Evolutionary conservation across 768 basidiomycete genomes (phyloP).

Genomic region (Tulasnella sp.): DNA sequence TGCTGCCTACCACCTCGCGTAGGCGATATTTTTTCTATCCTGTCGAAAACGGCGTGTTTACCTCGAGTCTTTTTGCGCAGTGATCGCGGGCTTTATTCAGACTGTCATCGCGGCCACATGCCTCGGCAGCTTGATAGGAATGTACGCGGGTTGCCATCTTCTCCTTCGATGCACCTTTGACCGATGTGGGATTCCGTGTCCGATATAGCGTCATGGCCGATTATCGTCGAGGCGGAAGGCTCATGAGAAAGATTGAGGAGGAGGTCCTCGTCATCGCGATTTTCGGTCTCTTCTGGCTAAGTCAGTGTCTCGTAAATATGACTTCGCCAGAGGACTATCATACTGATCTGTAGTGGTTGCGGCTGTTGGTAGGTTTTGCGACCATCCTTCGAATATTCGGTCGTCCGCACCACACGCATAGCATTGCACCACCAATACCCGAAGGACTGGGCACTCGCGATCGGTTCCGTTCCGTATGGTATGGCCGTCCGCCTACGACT

Average conservation of each 20-base stretch:
- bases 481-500: no score
- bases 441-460: background rate
- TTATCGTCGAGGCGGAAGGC: conserved; percentile 8
- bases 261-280: conserved; percentile 12
- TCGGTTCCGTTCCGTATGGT: no score
- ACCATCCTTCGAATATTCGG: conserved; percentile 12
- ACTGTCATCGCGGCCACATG: conserved; percentile 1
- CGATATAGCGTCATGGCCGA: conserved; percentile 5
- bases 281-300: conserved; percentile 13
- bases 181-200: background rate
- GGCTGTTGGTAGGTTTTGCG: conserved; percentile 8
- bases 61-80: conserved; percentile 1
- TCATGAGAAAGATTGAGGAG: conserved; percentile 10
- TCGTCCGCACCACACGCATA: background rate
- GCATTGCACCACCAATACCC: background rate
- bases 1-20: conserved; percentile 9
- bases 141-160: conserved; percentile 1
- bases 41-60: background rate
- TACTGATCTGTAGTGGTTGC: background rate
- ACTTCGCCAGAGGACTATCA: no score
- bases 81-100: conserved; percentile 8
- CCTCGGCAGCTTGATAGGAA: conserved; percentile 7
- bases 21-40: background rate
- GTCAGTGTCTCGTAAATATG: background rate
- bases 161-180: background rate